A percentile compares a stretch with the other conserved stretches of the same genome.
These are phyloP conservation scores for Kwoniella shivajii DNA, from an alignment of 1,284 basidiomycete genomes.

Conservation along the genomic window DNA sequence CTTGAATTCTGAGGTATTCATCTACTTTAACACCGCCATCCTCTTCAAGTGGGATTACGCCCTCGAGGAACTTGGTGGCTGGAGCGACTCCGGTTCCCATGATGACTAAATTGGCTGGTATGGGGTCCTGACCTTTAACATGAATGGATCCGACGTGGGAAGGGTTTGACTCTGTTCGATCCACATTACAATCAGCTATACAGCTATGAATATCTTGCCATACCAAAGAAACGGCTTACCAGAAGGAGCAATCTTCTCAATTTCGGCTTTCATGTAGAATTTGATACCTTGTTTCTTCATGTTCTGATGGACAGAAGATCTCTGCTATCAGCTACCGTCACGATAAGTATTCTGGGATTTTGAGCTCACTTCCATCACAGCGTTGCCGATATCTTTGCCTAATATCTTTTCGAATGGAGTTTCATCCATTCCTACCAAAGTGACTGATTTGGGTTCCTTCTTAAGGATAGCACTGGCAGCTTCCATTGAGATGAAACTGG, in stretches of 20 bases:
- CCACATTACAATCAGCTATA: not conserved
- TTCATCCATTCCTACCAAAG: slow-evolving; percentile 83
- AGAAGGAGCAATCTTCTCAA: slow-evolving; percentile 71
- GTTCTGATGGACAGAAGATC: no score
- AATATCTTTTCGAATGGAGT: slow-evolving; percentile 80
- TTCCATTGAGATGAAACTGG: slow-evolving; percentile 94
- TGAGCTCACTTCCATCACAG: slow-evolving; percentile 68
- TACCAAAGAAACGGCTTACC: slow-evolving; percentile 38
- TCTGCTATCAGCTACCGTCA: not conserved
- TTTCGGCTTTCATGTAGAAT: slow-evolving; percentile 75
- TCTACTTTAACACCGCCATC: slow-evolving; percentile 83
- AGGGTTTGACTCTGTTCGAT: slow-evolving; percentile 37
- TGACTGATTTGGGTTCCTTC: slow-evolving; percentile 65
- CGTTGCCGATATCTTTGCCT: slow-evolving; percentile 77
- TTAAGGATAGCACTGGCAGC: slow-evolving; percentile 73
- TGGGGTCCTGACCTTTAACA: slow-evolving; percentile 65
- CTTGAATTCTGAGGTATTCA: slow-evolving; percentile 70
- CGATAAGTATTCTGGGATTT: not conserved
- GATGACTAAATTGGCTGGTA: slow-evolving; percentile 78
- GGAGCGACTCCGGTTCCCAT: slow-evolving; percentile 89
- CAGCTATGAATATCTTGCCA: not conserved
- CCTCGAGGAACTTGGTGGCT: slow-evolving; percentile 75
- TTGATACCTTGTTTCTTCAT: slow-evolving; percentile 78
- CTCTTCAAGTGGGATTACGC: slow-evolving; percentile 66
- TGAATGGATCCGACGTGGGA: slow-evolving; percentile 61